phyloP scores from a whole-genome alignment of 2,329 filamentous ascomycete genomes.

The Arthroderma uncinatum region DNA sequence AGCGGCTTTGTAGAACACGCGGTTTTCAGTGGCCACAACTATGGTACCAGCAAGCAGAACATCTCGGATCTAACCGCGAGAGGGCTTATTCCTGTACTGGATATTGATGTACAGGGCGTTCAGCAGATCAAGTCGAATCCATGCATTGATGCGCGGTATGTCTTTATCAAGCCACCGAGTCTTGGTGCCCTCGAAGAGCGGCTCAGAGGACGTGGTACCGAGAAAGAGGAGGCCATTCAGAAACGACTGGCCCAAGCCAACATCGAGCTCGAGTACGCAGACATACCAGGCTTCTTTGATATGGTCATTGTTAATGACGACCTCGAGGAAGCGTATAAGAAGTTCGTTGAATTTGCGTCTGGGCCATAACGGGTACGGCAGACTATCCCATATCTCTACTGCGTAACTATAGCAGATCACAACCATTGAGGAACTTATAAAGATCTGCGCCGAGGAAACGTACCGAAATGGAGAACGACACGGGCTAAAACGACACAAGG shows the following conservation, averaged over 20 bases:
- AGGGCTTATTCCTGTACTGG: conserved; percentile 57
- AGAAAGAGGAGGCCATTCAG: conserved; percentile 55
- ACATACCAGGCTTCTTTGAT: conserved; percentile 51
- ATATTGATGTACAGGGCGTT: conserved; percentile 84
- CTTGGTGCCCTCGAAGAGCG: conserved; percentile 58
- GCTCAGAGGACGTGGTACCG: conserved; percentile 58
- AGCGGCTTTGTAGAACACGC: conserved; percentile 72
- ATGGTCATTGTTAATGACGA: conserved; percentile 52
- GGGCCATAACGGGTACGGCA: too few relatives aligned
- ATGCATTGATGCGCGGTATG: conserved; percentile 57
- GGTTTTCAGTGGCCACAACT: conserved; percentile 65
- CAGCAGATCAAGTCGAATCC: conserved; percentile 67
- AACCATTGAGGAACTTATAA: too few relatives aligned
- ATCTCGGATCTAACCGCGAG: conserved; percentile 15
- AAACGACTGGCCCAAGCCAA: conserved; percentile 56
- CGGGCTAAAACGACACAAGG: too few relatives aligned
- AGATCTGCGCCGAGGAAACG: too few relatives aligned
- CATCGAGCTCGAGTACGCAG: conserved; percentile 57
- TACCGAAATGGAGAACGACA: too few relatives aligned
- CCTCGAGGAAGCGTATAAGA: conserved; percentile 40
- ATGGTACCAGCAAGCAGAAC: conserved; percentile 58
- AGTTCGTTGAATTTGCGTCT: conserved; percentile 37
- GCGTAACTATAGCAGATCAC: too few relatives aligned
- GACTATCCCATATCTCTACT: too few relatives aligned
- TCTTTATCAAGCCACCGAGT: conserved; percentile 69